Evolutionary conservation across 352 stramenopile genomes (phyloP).

Genomic region (Peronosclerospora sorghi): DNA sequence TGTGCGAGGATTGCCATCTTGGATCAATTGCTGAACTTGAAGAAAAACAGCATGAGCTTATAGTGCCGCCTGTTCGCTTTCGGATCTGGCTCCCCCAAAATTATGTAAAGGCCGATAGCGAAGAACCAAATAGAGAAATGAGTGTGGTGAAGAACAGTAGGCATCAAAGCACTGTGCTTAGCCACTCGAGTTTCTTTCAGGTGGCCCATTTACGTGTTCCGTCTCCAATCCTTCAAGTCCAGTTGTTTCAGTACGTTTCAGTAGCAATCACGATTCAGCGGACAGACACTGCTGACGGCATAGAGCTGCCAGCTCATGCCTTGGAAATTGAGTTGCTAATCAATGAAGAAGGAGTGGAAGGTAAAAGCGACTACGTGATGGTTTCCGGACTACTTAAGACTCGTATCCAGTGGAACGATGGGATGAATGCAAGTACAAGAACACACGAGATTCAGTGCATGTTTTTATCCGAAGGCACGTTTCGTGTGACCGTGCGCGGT

Average conservation of each 20-base stretch:
- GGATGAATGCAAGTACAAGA: slow-evolving; percentile 6
- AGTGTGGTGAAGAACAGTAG: slow-evolving; percentile 1
- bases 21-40: slow-evolving; percentile 3
- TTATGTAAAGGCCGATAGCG: not conserved
- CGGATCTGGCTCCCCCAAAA: slow-evolving; percentile 10
- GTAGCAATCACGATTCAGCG: slow-evolving; percentile 13
- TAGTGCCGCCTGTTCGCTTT: slow-evolving; percentile 23
- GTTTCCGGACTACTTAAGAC: slow-evolving; percentile 28
- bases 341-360: slow-evolving; percentile 20
- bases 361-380: slow-evolving; percentile 20
- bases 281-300: not conserved
- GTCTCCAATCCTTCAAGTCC: slow-evolving; percentile 2
- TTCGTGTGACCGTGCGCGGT: slow-evolving; percentile 30
- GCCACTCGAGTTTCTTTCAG: slow-evolving; percentile 17
- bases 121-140: slow-evolving; percentile 7
- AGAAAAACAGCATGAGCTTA: slow-evolving; percentile 18
- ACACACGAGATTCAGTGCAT: slow-evolving; percentile 36
- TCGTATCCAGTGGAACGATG: slow-evolving; percentile 13
- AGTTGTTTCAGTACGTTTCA: slow-evolving; percentile 20
- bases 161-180: slow-evolving; percentile 4
- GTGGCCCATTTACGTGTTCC: slow-evolving; percentile 6
- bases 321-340: slow-evolving; percentile 24
- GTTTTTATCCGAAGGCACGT: slow-evolving; percentile 55
- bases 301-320: slow-evolving; percentile 1
- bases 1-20: slow-evolving; percentile 13